These are phyloP conservation scores for Aspergillus novoparasiticus DNA, from an alignment of 2,329 filamentous ascomycete species.

Conservation along the genomic window DNA sequence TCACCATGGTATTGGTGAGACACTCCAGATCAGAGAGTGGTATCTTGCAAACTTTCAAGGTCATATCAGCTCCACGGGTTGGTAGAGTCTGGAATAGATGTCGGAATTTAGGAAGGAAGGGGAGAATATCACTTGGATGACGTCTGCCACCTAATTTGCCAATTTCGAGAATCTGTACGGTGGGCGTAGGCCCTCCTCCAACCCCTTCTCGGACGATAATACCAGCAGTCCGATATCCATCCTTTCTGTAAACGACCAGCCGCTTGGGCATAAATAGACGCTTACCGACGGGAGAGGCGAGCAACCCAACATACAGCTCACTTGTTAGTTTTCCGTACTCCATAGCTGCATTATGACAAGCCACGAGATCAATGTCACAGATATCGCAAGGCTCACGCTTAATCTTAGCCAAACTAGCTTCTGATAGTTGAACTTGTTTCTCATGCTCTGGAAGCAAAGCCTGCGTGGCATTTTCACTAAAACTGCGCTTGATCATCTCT, in stretches of 20 bases:
- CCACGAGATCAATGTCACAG: slow-evolving; percentile 78
- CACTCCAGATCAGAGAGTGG: slow-evolving; percentile 80
- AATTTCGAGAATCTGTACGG: slow-evolving; percentile 77
- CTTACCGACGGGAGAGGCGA: slow-evolving; percentile 80
- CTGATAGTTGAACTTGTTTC: slow-evolving; percentile 87
- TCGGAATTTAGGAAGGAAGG: slow-evolving; percentile 74
- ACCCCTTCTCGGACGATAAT: slow-evolving; percentile 77
- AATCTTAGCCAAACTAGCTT: slow-evolving; percentile 87
- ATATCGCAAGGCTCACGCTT: slow-evolving; percentile 80
- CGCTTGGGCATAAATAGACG: slow-evolving; percentile 76
- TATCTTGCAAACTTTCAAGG: slow-evolving; percentile 68
- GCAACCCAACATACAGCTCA: slow-evolving; percentile 74
- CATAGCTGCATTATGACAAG: slow-evolving; percentile 79
- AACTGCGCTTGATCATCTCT: slow-evolving; percentile 99
- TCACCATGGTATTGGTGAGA: slow-evolving; percentile 69
- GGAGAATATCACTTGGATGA: slow-evolving; percentile 81
- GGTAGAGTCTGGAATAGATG: slow-evolving; percentile 69
- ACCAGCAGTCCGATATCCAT: slow-evolving; percentile 80
- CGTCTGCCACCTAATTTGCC: slow-evolving; percentile 67
- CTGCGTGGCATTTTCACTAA: slow-evolving; percentile 97
- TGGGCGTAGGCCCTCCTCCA: slow-evolving; percentile 66
- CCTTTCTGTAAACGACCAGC: slow-evolving; percentile 79
- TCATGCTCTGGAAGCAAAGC: slow-evolving; percentile 92
- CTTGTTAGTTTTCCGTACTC: slow-evolving; percentile 77
- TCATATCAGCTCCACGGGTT: slow-evolving; percentile 66